Percentiles rank a stretch among this genome's conserved stretches.
Conservation (phyloP, 2,329 filamentous ascomycete species). For the Rhynchosporium agropyri region DNA sequence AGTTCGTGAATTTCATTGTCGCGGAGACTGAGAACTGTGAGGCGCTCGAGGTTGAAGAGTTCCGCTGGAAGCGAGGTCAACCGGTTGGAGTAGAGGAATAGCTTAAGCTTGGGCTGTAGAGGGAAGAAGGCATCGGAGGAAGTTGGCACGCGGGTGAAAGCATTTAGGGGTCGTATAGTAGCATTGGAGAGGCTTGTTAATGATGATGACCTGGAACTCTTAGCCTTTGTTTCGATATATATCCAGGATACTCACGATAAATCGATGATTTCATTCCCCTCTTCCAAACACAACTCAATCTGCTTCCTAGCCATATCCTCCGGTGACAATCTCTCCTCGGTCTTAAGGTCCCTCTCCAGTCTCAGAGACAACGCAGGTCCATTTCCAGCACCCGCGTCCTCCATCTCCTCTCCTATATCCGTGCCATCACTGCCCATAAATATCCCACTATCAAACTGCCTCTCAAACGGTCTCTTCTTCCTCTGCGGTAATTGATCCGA, state of each 20-base stretch:
- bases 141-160: constrained; percentile 52
- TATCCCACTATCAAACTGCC: constrained; percentile 69
- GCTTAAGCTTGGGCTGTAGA: constrained; percentile 59
- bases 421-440: constrained; percentile 65
- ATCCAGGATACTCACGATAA: constrained; percentile 55
- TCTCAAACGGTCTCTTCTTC: constrained; percentile 55
- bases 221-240: constrained; percentile 17
- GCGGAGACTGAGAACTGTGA: constrained; percentile 68
- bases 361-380: constrained; percentile 23
- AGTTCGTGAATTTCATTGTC: constrained; percentile 64
- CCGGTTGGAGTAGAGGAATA: constrained; percentile 64
- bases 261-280: constrained; percentile 61
- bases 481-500: constrained; percentile 18
- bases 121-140: constrained; percentile 52
- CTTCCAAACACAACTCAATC: constrained; percentile 58
- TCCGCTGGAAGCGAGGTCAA: constrained; percentile 59
- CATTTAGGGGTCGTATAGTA: constrained; percentile 58
- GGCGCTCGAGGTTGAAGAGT: constrained; percentile 62
- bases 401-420: constrained; percentile 46
- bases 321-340: constrained; percentile 29
- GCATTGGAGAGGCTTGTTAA: constrained; percentile 58
- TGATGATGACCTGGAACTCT: constrained; percentile 31
- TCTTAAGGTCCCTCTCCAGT: constrained; percentile 20
- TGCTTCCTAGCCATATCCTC: constrained; percentile 51
- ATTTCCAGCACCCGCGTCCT: constrained; percentile 24